Evolutionary conservation across 2,329 filamentous ascomycete genomes (phyloP), one percentile per base, ranked within the genome.

Genomic region (Ophiostoma triangulosporum): DNA sequence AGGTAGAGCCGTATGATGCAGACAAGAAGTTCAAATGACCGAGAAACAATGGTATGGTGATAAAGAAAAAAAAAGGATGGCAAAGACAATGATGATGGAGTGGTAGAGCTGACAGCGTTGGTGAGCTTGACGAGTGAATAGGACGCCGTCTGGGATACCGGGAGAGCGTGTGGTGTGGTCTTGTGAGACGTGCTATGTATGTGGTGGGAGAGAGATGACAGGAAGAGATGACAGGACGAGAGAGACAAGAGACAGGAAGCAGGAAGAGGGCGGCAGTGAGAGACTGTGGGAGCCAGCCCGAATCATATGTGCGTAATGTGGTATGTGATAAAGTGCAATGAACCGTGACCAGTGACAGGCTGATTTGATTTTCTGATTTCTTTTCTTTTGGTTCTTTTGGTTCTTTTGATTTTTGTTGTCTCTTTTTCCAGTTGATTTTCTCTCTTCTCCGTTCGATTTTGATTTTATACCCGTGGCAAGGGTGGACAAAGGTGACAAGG

Each of bases 1-100:
- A 35, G 26, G n/a, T 56, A 57, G 61, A 57, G 26, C 11, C 6
- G 12, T 49, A 15, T 24, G 12, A 29, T 29, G 27, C n/a, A 32
- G 46, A 31, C 3, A 14, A 17, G 6, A 8, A 17, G 40, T 20
- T 9, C 12, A 49, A 20, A 38, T 7, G 17, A 22, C 9, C 11
- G 31, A 12, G 15, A 14, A 33, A 33, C 9, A 6, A 12, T 15
- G 24, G 11, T 6, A 4, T 17, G 35, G 15, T 4, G 38, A 24
- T 6, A 45, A 26, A 14, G 38, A 31, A 22, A 15, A 29, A 26
- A 7, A 50, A 7, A 31, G 27, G 14, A 22, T 32, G 8, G 15
- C 33, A 17, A 17, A 17, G 3, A 33, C 7, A 43, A 26, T n/a
- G n/a, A n/a, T n/a, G n/a, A 27, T 15, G 40, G 4, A 15, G 5